Evolutionary conservation across 192 early-diverging fungal species (phyloP), one percentile per base, ranked within the genome.

Genomic region (Piromyces sp.): DNA sequence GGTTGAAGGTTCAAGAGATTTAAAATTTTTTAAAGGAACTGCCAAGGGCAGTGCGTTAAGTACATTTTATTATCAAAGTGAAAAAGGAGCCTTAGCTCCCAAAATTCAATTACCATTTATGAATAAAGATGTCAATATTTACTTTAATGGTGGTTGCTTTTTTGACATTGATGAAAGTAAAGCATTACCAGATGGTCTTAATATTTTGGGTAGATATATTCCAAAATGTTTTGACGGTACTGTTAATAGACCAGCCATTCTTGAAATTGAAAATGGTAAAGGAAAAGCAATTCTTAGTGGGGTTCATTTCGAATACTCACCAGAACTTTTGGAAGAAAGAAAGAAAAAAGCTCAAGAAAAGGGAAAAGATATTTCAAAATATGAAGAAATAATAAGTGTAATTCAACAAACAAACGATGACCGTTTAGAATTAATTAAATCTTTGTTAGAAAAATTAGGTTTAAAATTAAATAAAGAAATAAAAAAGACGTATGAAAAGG

Each of bases 1-100:
- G 83, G 94, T 97, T 11, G 83, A 89, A 38, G 96, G 95, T 22
- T 81, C 88, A 15, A 88, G 96, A 31, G 92, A 94, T 79, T 86
- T 97, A 79, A 87, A 84, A 19, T 91, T 98, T 78, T 95, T 88
- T 81, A 84, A 84, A 12, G 95, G 92, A 12, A 84, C 89, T 11
- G 94, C 90, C 17, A 40, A 88, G 40, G 97, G 96, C 1, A 92
- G 91, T 17, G 92, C 42, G 1, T 22, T 51, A 51, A 51, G 42
- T 51, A 51, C 42, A 22, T 51, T 22, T 22, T 51, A 51, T 51
- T 51, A 51, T 51, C 17, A 22, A 22, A 51, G 42, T 51, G 42
- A 51, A 22, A 51, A 17, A 51, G 42, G 42, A 22, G 42, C 42
- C 4, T 51, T 51, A 51, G 15, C 42, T 6, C 42, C 42, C 14